These are phyloP conservation scores for Fusarium incarnatum DNA, from an alignment of 2,329 filamentous ascomycete species.

Conservation along the genomic window DNA sequence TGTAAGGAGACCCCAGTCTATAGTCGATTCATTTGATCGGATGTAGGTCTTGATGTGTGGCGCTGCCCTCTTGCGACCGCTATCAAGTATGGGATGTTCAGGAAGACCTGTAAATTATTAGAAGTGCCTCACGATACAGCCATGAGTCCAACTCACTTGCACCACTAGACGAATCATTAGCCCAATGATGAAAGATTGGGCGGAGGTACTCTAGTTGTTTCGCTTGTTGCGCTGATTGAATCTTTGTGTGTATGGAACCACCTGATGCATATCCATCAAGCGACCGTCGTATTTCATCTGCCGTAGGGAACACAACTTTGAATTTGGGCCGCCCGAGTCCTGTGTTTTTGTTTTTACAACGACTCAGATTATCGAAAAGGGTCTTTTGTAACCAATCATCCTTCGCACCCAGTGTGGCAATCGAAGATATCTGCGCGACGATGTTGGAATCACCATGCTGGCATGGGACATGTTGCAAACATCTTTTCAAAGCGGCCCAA, in stretches of 20 bases:
- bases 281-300: slow-evolving; percentile 79
- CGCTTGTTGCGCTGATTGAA: slow-evolving; percentile 74
- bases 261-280: slow-evolving; percentile 84
- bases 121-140: neutral
- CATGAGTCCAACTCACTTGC: slow-evolving; percentile 41
- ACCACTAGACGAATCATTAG: slow-evolving; percentile 64
- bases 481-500: slow-evolving; percentile 75
- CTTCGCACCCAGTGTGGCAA: slow-evolving; percentile 79
- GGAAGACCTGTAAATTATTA: slow-evolving; percentile 43
- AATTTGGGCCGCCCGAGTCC: slow-evolving; percentile 59
- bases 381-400: slow-evolving; percentile 78
- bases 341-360: slow-evolving; percentile 45
- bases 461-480: slow-evolving; percentile 66
- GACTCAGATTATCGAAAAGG: slow-evolving; percentile 64
- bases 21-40: slow-evolving; percentile 65
- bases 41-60: slow-evolving; percentile 94
- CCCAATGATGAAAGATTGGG: slow-evolving; percentile 81
- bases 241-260: slow-evolving; percentile 83
- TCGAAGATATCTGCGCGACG: slow-evolving; percentile 79
- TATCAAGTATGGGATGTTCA: slow-evolving; percentile 54
- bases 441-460: slow-evolving; percentile 59
- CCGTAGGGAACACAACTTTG: slow-evolving; percentile 83
- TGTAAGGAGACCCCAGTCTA: slow-evolving; percentile 88
- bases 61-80: slow-evolving; percentile 75
- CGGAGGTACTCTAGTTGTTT: slow-evolving; percentile 80